Evolutionary conservation across 306 rosid species (phyloP), one percentile per base, ranked within the genome.

Genomic region (Luffa aegyptiaca): DNA sequence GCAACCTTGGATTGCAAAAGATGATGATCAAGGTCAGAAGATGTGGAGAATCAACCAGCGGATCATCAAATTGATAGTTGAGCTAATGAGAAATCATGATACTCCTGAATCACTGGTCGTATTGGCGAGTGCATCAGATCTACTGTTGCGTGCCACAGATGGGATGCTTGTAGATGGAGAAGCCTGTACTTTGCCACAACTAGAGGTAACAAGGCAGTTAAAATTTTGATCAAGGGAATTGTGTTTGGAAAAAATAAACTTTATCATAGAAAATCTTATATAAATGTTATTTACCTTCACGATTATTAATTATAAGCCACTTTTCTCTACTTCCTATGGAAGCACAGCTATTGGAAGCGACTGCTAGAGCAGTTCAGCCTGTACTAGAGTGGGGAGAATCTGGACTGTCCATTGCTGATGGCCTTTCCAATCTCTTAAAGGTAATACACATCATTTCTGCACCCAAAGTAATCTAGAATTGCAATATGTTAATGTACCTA

Each of bases 151-250:
- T 20, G 97, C 98, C 83, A 95, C 98, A 5, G 98, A 95, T 81
- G 98, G 98, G 82, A 90, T 95, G 97, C 93, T 92, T 52, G 96
- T 92, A 82, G 98, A 95, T 88, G 98, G 98, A 84, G 98, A 95
- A 85, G 95, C 98, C 80, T 92, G 97, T 86, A 95, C 97, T 79
- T 90, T 92, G 78, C 97, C 98, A 17, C 98, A 92, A 79, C 85
- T 95, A 59, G 97, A 95, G 98, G 98, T 95, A 91, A 73, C 59
- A 58, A 53, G 33, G 72, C 49, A 45, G 39, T 26, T 44, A 10
- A 42, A 69, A n/a, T 69, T 69, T 71, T 57, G 57, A 46, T 69
- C 36, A 42, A 5, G 0, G 41, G 12, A 71, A 46, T 46, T 71
- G 14, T 71, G 17, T 44, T 44, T 11, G 69, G 41, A 69, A 17